These are phyloP conservation scores for Neobulgaria alba DNA, from an alignment of 2,329 filamentous ascomycete species.

Conservation along the genomic window DNA sequence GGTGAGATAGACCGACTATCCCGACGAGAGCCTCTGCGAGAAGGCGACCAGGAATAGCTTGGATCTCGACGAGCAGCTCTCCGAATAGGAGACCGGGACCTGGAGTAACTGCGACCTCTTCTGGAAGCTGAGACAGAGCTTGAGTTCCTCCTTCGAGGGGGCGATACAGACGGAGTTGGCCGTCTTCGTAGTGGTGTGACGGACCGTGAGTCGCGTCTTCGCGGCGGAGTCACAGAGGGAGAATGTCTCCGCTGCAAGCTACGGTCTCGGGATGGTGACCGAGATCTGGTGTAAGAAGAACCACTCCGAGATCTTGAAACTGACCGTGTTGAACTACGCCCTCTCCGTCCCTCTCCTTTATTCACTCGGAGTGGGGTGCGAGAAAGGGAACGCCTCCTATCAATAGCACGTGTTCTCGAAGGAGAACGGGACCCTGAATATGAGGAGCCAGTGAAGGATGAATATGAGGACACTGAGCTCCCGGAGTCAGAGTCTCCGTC, in stretches of 20 bases:
- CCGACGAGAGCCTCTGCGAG: constrained; percentile 7
- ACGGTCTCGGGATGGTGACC: neutral
- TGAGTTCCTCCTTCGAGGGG: neutral
- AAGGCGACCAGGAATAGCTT: constrained; percentile 3
- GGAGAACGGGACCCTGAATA: constrained; percentile 38
- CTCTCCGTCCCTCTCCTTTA: constrained; percentile 17
- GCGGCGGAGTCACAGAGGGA: constrained; percentile 11
- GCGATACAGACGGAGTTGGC: neutral
- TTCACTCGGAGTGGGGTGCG: constrained; percentile 11
- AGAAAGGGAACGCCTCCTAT: constrained; percentile 8
- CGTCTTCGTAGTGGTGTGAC: constrained; percentile 13
- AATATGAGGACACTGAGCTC: constrained; percentile 65
- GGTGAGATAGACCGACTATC: constrained; percentile 22
- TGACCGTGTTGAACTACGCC: constrained; percentile 24
- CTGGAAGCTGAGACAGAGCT: neutral
- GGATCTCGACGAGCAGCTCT: neutral
- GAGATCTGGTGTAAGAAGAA: neutral
- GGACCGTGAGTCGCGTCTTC: constrained; percentile 11
- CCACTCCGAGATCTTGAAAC: constrained; percentile 14
- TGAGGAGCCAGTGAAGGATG: constrained; percentile 59
- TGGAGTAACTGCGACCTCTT: neutral
- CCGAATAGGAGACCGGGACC: neutral
- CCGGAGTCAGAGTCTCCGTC: constrained; percentile 59
- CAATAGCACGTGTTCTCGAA: neutral
- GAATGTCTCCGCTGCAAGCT: neutral